phyloP scores from a whole-genome alignment of 345 rosid genomes.

The Firmiana major region DNA sequence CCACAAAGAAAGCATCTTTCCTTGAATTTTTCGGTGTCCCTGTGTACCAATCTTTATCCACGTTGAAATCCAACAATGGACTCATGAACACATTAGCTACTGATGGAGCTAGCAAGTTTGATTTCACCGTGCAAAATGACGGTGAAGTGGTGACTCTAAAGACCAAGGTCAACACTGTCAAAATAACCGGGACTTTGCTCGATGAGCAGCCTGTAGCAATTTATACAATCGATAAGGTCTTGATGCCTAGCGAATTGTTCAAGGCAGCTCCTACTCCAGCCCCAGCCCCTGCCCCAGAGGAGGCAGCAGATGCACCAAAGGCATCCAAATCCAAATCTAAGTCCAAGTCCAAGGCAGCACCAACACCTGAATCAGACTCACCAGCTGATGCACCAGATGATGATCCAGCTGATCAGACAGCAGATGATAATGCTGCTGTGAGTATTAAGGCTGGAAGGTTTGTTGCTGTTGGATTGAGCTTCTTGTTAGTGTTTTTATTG shows the following conservation, averaged over 20 bases:
- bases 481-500: constrained; percentile 37
- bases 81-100: constrained; percentile 90
- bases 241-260: constrained; percentile 77
- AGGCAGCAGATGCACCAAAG: constrained; percentile 64
- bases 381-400: constrained; percentile 69
- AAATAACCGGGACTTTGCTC: constrained; percentile 57
- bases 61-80: constrained; percentile 87
- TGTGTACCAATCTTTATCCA: constrained; percentile 59
- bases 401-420: constrained; percentile 47
- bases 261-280: constrained; percentile 63
- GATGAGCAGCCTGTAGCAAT: constrained; percentile 86
- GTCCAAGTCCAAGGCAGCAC: constrained; percentile 25
- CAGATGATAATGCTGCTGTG: constrained; percentile 50
- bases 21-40: constrained; percentile 80
- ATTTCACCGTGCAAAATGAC: constrained; percentile 79
- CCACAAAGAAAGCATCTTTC: constrained; percentile 56
- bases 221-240: constrained; percentile 59
- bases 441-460: constrained; percentile 30
- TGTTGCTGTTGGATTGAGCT: constrained; percentile 38
- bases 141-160: constrained; percentile 68
- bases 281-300: constrained; percentile 69
- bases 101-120: constrained; percentile 71
- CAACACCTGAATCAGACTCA: constrained; percentile 46
- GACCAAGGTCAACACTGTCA: constrained; percentile 67
- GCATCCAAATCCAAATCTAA: constrained; percentile 27